Conservation (phyloP, 164 flowering plant species). For the Nelumbo lutea region DNA sequence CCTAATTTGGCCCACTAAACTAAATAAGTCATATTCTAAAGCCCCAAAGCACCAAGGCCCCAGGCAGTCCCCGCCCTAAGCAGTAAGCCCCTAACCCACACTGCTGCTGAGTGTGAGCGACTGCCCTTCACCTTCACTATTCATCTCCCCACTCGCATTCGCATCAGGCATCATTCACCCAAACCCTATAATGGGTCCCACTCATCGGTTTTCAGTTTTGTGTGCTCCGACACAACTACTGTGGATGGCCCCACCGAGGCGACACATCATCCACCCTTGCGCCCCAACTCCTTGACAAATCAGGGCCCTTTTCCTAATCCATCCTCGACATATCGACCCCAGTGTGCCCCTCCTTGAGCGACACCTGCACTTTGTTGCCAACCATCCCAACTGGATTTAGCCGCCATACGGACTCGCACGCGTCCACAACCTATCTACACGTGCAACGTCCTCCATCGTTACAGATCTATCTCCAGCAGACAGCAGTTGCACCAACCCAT, state of each 20-base stretch:
- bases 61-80: too few species aligned
- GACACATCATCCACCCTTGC: slow-evolving; percentile 32
- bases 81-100: too few species aligned
- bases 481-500: too few species aligned
- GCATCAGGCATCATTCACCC: background rate
- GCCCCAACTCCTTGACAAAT: slow-evolving; percentile 38
- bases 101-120: too few species aligned
- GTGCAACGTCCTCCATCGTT: too few species aligned
- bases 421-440: slow-evolving; percentile 14
- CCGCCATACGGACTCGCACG: slow-evolving; percentile 46
- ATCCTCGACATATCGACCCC: slow-evolving; percentile 32
- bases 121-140: too few species aligned
- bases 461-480: too few species aligned
- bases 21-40: background rate
- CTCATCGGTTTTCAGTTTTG: slow-evolving; percentile 20
- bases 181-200: slow-evolving; percentile 28
- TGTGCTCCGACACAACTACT: slow-evolving; percentile 1
- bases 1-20: background rate
- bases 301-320: slow-evolving; percentile 10
- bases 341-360: slow-evolving; percentile 13
- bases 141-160: background rate
- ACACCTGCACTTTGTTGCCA: slow-evolving; percentile 20
- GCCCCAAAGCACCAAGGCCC: too few species aligned
- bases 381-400: slow-evolving; percentile 22
- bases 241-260: background rate